A percentile compares a stretch with the other conserved stretches of the same genome.
Evolutionary conservation across 306 rosid genomes (phyloP).

Genomic region (Prunus campanulata): DNA sequence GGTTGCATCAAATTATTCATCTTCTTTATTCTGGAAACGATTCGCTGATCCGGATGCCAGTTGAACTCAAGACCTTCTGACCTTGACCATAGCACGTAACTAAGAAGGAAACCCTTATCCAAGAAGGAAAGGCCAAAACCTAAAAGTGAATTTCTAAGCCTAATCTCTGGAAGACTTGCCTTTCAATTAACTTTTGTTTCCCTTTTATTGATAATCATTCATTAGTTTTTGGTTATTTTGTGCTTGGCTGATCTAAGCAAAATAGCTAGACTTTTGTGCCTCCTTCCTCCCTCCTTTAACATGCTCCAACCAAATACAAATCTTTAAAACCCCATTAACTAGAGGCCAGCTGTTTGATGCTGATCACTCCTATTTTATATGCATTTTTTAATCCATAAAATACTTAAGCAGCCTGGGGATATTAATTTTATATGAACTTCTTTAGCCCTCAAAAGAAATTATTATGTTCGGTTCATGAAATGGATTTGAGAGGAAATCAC

Average conservation of each 20-base stretch:
- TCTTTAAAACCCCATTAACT: neutral
- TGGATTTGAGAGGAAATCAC: no score
- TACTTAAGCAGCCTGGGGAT: neutral
- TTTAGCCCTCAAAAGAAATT: neutral
- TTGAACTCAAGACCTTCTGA: neutral
- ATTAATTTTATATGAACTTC: neutral
- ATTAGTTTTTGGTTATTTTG: constrained; percentile 17
- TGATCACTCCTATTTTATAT: neutral
- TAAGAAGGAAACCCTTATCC: constrained; percentile 2
- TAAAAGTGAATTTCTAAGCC: constrained; percentile 12
- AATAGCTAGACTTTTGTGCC: constrained; percentile 16
- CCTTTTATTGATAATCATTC: neutral
- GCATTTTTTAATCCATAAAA: neutral
- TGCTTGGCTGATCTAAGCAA: constrained; percentile 38
- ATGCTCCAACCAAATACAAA: constrained; percentile 28
- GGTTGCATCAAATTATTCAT: neutral
- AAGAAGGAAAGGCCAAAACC: constrained; percentile 16
- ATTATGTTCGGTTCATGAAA: neutral
- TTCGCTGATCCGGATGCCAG: no score
- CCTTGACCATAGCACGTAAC: no score
- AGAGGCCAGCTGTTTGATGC: constrained; percentile 13
- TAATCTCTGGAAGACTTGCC: constrained; percentile 12
- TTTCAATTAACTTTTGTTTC: constrained; percentile 8
- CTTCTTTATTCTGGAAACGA: neutral
- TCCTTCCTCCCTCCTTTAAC: constrained; percentile 3